A percentile compares a stretch with the other conserved stretches of the same genome.
phyloP scores from a whole-genome alignment of 2,329 filamentous ascomycete genomes.

The Penicillium sp. region DNA sequence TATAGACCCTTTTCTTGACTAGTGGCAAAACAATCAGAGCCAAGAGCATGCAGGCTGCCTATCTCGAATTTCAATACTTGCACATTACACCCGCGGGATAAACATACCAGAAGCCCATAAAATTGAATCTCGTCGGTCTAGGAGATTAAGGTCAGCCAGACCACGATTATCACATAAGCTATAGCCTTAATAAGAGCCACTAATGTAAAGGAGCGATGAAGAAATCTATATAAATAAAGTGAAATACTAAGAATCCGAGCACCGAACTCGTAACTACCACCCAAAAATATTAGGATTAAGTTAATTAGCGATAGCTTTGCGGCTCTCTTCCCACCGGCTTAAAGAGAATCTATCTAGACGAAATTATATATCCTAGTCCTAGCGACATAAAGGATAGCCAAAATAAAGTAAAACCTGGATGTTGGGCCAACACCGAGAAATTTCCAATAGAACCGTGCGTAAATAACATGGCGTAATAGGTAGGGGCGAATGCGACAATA shows the following conservation, averaged over 20 bases:
- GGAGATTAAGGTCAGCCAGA: constrained; percentile 4
- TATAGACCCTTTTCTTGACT: constrained; percentile 17
- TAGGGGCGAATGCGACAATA: constrained; percentile 16
- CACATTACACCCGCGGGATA: not conserved
- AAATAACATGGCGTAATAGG: constrained; percentile 5
- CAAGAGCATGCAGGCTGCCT: constrained; percentile 13
- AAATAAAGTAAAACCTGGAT: constrained; percentile 1
- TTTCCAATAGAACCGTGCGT: constrained; percentile 10
- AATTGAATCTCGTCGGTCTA: constrained; percentile 8
- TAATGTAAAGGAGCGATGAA: constrained; percentile 10
- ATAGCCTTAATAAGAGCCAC: constrained; percentile 13
- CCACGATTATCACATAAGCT: constrained; percentile 10
- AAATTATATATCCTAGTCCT: constrained; percentile 13
- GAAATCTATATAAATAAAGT: constrained; percentile 10
- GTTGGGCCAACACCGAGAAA: constrained; percentile 3
- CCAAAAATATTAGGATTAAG: constrained; percentile 15
- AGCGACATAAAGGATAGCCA: not conserved
- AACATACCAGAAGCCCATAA: constrained; percentile 16
- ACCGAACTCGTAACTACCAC: constrained; percentile 14
- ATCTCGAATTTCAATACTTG: not conserved
- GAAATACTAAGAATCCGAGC: constrained; percentile 15
- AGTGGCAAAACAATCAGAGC: constrained; percentile 12
- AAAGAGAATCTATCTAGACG: constrained; percentile 4
- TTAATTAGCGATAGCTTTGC: constrained; percentile 17
- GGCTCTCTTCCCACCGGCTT: constrained; percentile 7